Base-by-base conservation (phyloP, 2,329 filamentous ascomycete genomes). In the Grosmannia clavigera region DNA sequence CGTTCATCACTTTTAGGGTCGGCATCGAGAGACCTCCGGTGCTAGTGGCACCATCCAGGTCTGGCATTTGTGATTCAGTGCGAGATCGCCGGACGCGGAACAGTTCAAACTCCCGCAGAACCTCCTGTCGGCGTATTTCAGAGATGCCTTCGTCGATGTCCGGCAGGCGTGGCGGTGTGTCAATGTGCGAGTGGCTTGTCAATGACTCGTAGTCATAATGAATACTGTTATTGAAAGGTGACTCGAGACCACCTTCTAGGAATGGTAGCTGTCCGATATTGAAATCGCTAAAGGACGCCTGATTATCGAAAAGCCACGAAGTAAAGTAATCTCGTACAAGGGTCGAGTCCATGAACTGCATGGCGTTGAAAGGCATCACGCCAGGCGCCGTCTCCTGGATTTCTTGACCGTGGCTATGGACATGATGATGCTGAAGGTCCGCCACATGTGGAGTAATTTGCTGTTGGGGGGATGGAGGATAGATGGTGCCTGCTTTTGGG, bases 1-100 rank as follows among this genome's bases (percentile, higher is more conserved):
- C 87, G 67, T 90, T 85, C 80, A 95, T 86, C 83, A 92, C 92
- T 56, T 88, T 84, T 57, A 91, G 71, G 68, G 83, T 90, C 63
- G 95, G 74, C 0, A 70, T 72, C 0, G 76, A 74, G 6, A 76
- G 60, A 63, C 79, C 76, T n/a, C 72, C 74, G 14, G 68, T 71
- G 38, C 69, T 70, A 35, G 76, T 73, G 6, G 71, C 72, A 7
- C 74, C 68, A 10, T 74, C 67, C 1, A 77, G 65, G 33, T 68
- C 70, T 3, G 67, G 63, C 11, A 70, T 66, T 9, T 66, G 60
- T 1, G 69, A 63, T 38, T 77, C 72, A 43, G 72, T 72, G 46
- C 70, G 73, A 2, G 72, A 73, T 58, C 76, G 74, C 64, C 75
- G 77, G 53, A 71, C 70, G 25, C 75, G 71, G 62, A 78, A 79